Conservation (phyloP, 129 eudicot species). For the Tagetes patula region DNA sequence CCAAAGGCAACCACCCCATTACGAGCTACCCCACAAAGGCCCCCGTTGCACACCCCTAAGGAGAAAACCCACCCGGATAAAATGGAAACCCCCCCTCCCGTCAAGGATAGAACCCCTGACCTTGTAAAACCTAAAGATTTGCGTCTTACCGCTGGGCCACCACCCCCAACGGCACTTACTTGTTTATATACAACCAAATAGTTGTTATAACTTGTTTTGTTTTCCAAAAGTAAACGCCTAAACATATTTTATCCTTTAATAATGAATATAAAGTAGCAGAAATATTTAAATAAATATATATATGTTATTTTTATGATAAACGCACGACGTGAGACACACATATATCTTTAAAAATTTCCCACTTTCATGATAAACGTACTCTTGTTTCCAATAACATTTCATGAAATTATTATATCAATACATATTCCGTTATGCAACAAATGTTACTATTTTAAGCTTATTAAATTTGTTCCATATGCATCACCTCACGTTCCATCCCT, state of each 20-base stretch:
- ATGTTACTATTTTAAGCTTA: slow-evolving; percentile 23
- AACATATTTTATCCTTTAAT: not conserved
- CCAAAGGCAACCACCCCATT: too few relatives aligned
- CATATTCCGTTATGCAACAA: not conserved
- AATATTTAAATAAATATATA: not conserved
- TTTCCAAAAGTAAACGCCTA: not conserved
- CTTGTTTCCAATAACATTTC: not conserved
- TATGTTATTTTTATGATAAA: not conserved
- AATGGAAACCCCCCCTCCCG: too few relatives aligned
- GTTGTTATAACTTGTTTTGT: not conserved
- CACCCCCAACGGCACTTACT: too few relatives aligned
- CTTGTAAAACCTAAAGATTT: too few relatives aligned
- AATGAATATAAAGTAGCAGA: not conserved
- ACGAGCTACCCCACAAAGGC: too few relatives aligned
- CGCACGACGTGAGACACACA: not conserved
- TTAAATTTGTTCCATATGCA: slow-evolving; percentile 30
- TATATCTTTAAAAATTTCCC: not conserved
- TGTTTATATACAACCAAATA: not conserved
- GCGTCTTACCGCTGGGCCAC: too few relatives aligned
- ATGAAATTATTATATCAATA: slow-evolving; percentile 4
- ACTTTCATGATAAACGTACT: not conserved
- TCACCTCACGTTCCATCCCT: slow-evolving; percentile 24
- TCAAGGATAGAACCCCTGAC: too few relatives aligned
- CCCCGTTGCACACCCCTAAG: too few relatives aligned
- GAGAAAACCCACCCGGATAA: too few relatives aligned